Evolutionary conservation across 2,329 filamentous ascomycete genomes (phyloP).

Genomic region (Colletotrichum paranaense): DNA sequence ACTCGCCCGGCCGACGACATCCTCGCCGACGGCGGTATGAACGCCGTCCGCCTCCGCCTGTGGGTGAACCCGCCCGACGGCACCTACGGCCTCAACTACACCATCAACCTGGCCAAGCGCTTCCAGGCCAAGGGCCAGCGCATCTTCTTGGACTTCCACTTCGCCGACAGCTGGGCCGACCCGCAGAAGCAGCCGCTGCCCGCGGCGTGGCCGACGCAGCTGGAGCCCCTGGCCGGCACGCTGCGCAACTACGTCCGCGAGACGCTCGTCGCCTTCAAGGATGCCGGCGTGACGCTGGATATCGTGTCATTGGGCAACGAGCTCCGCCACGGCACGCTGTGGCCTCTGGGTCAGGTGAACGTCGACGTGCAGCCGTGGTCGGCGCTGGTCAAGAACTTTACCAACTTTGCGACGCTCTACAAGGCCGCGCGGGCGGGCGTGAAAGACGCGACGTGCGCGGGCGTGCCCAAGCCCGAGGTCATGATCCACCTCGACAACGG

Average conservation of each 20-base stretch:
- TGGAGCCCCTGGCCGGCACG: slow-evolving; percentile 42
- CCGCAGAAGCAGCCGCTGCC: slow-evolving; percentile 47
- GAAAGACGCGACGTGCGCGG: slow-evolving; percentile 26
- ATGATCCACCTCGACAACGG: slow-evolving; percentile 34
- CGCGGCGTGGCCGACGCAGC: slow-evolving; percentile 46
- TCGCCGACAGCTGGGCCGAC: slow-evolving; percentile 47
- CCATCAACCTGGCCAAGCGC: slow-evolving; percentile 45
- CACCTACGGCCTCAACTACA: slow-evolving; percentile 37
- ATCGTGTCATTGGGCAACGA: slow-evolving; percentile 53
- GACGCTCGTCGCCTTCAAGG: slow-evolving; percentile 51
- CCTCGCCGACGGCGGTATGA: slow-evolving; percentile 33
- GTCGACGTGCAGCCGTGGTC: slow-evolving; percentile 47
- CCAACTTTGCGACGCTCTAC: slow-evolving; percentile 42
- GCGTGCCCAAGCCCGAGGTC: slow-evolving; percentile 37
- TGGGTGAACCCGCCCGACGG: slow-evolving; percentile 32
- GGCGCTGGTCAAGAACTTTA: slow-evolving; percentile 45
- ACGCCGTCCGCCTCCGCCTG: slow-evolving; percentile 28
- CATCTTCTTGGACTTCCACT: slow-evolving; percentile 51
- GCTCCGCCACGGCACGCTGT: slow-evolving; percentile 47
- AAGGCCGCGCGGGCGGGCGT: slow-evolving; percentile 38
- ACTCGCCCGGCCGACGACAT: slow-evolving; percentile 29
- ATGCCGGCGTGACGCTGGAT: slow-evolving; percentile 47
- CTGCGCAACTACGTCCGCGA: slow-evolving; percentile 47
- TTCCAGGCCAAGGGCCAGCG: slow-evolving; percentile 48
- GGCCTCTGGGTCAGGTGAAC: slow-evolving; percentile 44